These are phyloP conservation scores for Corrigiola litoralis DNA, from an alignment of 179 eudicot species.

Conservation along the genomic window DNA sequence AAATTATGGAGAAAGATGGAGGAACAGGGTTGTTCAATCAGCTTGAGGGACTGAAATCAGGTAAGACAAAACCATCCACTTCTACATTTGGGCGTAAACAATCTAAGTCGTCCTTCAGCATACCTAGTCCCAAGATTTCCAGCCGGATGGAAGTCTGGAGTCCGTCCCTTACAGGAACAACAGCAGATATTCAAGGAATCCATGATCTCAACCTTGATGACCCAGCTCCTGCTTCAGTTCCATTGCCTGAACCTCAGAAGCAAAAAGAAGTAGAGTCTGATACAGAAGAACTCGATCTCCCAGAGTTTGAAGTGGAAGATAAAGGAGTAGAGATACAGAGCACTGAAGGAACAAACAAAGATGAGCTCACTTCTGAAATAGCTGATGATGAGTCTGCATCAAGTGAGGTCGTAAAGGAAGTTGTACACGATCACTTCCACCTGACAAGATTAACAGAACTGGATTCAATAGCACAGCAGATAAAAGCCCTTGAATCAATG, in stretches of 20 bases:
- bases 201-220: conserved; percentile 90
- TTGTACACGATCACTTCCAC: conserved; percentile 66
- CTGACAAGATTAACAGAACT: conserved; percentile 67
- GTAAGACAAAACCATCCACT: conserved; percentile 26
- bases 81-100: conserved; percentile 64
- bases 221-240: conserved; percentile 35
- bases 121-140: conserved; percentile 80
- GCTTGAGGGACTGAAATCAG: conserved; percentile 32
- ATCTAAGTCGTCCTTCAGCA: conserved; percentile 79
- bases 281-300: conserved; percentile 64
- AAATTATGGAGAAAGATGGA: conserved; percentile 96
- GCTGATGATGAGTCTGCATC: conserved; percentile 57
- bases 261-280: conserved; percentile 39
- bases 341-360: conserved; percentile 37
- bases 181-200: conserved; percentile 56
- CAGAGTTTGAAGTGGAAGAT: conserved; percentile 84
- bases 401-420: conserved; percentile 86
- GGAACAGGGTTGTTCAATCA: conserved; percentile 62
- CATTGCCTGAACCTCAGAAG: conserved; percentile 34
- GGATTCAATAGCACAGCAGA: conserved; percentile 87
- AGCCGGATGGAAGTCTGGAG: conserved; percentile 64
- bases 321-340: conserved; percentile 74
- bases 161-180: conserved; percentile 57
- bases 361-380: conserved; percentile 33
- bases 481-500: conserved; percentile 87